phyloP scores from a whole-genome alignment of 257 asterid genomes.

The Salvia rosmarinus region DNA sequence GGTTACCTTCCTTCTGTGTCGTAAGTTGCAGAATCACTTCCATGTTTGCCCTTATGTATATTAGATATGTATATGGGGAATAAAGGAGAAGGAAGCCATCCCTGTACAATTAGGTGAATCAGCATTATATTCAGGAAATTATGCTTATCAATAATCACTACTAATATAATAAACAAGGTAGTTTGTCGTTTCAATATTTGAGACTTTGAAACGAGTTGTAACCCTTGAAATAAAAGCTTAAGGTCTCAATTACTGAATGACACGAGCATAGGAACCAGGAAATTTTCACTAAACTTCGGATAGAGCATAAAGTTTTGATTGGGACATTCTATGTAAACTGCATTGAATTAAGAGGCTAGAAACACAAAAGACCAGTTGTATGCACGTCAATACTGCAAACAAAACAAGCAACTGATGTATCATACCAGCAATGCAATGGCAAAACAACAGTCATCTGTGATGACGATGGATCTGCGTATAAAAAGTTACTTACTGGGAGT shows the following conservation, averaged over 20 bases:
- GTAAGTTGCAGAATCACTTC: constrained; percentile 74
- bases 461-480: background rate
- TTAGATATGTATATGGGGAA: constrained; percentile 66
- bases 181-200: too few relatives aligned
- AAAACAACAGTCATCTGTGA: too few relatives aligned
- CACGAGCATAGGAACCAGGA: too few relatives aligned
- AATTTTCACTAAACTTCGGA: background rate
- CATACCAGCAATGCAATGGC: background rate
- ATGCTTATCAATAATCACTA: background rate
- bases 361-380: too few relatives aligned
- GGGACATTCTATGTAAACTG: background rate
- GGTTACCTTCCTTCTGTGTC: constrained; percentile 79
- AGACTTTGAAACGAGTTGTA: too few relatives aligned
- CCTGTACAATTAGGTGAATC: constrained; percentile 40
- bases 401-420: background rate
- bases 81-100: constrained; percentile 73
- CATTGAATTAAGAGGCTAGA: too few relatives aligned
- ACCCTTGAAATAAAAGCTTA: too few relatives aligned
- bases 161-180: too few relatives aligned
- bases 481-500: constrained; percentile 60
- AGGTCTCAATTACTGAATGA: too few relatives aligned
- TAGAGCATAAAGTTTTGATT: background rate
- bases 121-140: background rate
- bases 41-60: constrained; percentile 78
- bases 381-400: background rate